Evolutionary conservation across 2,329 filamentous ascomycete species (phyloP).

Genomic region (Aphanocladium album): DNA sequence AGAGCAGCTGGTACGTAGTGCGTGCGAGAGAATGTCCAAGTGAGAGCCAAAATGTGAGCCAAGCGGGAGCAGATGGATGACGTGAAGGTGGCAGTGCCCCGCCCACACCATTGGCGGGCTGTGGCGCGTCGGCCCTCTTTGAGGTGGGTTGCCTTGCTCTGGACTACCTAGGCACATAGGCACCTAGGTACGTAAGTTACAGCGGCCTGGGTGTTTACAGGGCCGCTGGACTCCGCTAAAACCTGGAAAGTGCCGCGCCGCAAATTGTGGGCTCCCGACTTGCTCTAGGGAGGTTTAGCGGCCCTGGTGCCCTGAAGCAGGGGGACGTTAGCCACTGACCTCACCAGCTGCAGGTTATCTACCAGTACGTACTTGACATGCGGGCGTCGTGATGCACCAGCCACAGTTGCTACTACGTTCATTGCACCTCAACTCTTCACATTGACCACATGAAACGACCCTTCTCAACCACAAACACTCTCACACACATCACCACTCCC

Average conservation of each 20-base stretch:
- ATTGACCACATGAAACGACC: too few relatives aligned
- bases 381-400: constrained; percentile 7
- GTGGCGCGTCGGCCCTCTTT: constrained; percentile 4
- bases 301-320: neutral
- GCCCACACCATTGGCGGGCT: neutral
- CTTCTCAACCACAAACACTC: neutral
- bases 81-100: constrained; percentile 12
- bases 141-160: neutral
- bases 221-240: constrained; percentile 1
- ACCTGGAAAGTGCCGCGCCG: constrained; percentile 11
- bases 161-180: too few relatives aligned
- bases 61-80: neutral
- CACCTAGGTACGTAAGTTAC: too few relatives aligned
- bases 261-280: neutral
- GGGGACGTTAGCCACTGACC: neutral
- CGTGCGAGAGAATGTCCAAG: neutral
- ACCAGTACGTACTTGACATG: too few relatives aligned
- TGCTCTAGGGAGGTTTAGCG: neutral
- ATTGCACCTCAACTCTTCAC: too few relatives aligned
- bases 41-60: neutral
- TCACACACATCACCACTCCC: neutral
- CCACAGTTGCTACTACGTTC: neutral
- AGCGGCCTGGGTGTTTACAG: too few relatives aligned
- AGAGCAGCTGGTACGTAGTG: neutral
- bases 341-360: neutral